Base-by-base conservation (phyloP, 345 rosid genomes). In the Lepidium sativum region DNA sequence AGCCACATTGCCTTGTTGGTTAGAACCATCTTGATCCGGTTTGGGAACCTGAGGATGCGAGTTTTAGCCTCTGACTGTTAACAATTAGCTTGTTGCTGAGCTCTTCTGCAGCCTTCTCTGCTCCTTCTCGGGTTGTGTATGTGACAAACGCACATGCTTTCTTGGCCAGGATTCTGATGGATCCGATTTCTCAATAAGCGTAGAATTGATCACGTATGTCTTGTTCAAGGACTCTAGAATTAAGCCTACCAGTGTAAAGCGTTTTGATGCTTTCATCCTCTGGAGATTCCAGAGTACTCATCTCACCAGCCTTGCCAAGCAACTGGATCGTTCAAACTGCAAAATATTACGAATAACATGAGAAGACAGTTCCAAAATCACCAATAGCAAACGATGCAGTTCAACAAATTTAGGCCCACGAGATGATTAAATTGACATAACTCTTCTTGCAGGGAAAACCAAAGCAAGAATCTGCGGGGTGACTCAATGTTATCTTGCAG, bases 41-140 rank as follows among this genome's bases (percentile, higher is more conserved):
- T 63, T 89, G 11, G 89, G 97, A 48, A 73, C 86, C 74, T 87
- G 97, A 48, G 97, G 97, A 89, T 82, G 86, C 84, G 52, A 92
- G 81, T 77, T 86, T 94, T 78, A 94, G 79, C 69, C 99, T 74
- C 63, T 89, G 77, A 13, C 96, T 95, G 54, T 87, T 92, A 63
- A 90, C 79, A 14, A 90, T 96, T 25, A 92, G 81, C 74, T 75
- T 87, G 78, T 90, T 89, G n/a, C 86, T 83, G 15, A 89, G 96
- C 70, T 92, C 98, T 56, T 81, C 88, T 1, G 95, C 96, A 54
- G 98, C 97, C 70, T 87, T 92, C 73, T 92, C 98, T 44, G 97
- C 96, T 49, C 94, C 98, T 81, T 89, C 97, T 68, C 97, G 76
- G 65, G 92, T 87, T 51, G 96, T 84, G 76, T 92, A 89, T 3